Percentiles rank a stretch among this genome's conserved stretches.
phyloP scores from a whole-genome alignment of 2,329 filamentous ascomycete species.

The Hymenoscyphus scutula region DNA sequence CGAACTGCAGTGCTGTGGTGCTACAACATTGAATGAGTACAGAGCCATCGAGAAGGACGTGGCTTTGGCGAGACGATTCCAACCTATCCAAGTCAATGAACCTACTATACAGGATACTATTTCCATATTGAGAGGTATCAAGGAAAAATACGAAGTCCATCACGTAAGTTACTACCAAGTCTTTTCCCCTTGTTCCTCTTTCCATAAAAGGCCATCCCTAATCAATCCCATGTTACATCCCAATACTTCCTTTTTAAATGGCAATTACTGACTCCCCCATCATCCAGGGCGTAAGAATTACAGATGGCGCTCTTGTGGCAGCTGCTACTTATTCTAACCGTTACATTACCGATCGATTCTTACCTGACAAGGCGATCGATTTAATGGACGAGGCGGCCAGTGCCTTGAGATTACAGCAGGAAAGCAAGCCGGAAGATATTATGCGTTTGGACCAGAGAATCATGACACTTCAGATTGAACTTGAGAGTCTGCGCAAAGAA shows the following conservation, averaged over 20 bases:
- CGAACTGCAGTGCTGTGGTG: slow-evolving; percentile 91
- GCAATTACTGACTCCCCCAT: too few relatives aligned
- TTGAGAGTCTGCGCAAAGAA: slow-evolving; percentile 92
- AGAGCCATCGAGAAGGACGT: slow-evolving; percentile 94
- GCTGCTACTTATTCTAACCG: slow-evolving; percentile 91
- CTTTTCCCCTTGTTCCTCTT: too few relatives aligned
- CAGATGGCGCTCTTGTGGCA: slow-evolving; percentile 85
- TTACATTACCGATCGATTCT: slow-evolving; percentile 93
- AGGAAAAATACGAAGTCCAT: slow-evolving; percentile 95
- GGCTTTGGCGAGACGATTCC: slow-evolving; percentile 86
- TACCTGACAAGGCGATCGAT: slow-evolving; percentile 97
- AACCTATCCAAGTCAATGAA: slow-evolving; percentile 91
- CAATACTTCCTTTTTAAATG: too few relatives aligned
- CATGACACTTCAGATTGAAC: slow-evolving; percentile 95
- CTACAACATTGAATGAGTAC: slow-evolving; percentile 91
- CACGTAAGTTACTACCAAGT: too few relatives aligned
- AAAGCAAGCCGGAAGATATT: slow-evolving; percentile 94
- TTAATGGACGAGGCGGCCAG: slow-evolving; percentile 94
- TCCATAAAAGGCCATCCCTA: too few relatives aligned
- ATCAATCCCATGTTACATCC: too few relatives aligned
- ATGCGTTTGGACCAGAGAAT: slow-evolving; percentile 90
- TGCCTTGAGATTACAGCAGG: slow-evolving; percentile 85
- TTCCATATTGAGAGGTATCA: slow-evolving; percentile 92
- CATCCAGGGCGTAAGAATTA: slow-evolving; percentile 93
- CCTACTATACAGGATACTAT: slow-evolving; percentile 90